Base-by-base conservation (phyloP, 352 stramenopile species). In the Globisporangium viniferum region DNA sequence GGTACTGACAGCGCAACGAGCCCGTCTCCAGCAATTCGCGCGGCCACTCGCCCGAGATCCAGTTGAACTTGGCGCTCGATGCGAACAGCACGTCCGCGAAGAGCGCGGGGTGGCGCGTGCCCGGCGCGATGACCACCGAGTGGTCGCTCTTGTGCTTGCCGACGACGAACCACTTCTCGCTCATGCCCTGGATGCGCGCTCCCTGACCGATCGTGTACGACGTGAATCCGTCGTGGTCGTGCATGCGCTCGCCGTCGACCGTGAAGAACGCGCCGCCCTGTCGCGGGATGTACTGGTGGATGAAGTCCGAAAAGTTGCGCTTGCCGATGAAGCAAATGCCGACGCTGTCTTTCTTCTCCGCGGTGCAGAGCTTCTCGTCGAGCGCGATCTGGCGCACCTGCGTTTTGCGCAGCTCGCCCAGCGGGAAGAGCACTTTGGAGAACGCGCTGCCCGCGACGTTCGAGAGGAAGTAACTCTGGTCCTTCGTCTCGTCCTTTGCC, bases 321-420 rank as follows among this genome's bases (percentile, higher is more conserved):
- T 98, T 99, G 54, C 97, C 97, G 55, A 99, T 98, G 75, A 99
- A 99, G 79, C 97, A 99, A 70, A 99, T 99, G 18, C 97, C 97
- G 65, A 99, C 96, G 49, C 90, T 98, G 73, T 99, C 97, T 62
- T 92, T 90, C 81, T 99, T 99, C 15, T 73, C 72, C 2, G 96
- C 94, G 2, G 92, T 98, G 24, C 84, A 88, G 1, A 99, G 78
- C 3, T 85, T 78, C 24, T 83, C 82, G 1, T 88, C 71, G 14
- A 72, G 59, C 20, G 97, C 97, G 59, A 99, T 86, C 55, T 91
- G 71, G 24, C 97, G 91, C 29, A 99, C 97, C 48, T 94, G 71
- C 14, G 80, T 91, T 72, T 99, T 99, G 31, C 64, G 71, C 59
- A 99, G 82, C 22, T 93, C 75, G 22, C 97, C 97, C 9, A 99